Percentiles rank a stretch among this genome's conserved stretches.
Evolutionary conservation across 1,139 yeast species (phyloP).

Genomic region (Taphrina wiesneri): DNA sequence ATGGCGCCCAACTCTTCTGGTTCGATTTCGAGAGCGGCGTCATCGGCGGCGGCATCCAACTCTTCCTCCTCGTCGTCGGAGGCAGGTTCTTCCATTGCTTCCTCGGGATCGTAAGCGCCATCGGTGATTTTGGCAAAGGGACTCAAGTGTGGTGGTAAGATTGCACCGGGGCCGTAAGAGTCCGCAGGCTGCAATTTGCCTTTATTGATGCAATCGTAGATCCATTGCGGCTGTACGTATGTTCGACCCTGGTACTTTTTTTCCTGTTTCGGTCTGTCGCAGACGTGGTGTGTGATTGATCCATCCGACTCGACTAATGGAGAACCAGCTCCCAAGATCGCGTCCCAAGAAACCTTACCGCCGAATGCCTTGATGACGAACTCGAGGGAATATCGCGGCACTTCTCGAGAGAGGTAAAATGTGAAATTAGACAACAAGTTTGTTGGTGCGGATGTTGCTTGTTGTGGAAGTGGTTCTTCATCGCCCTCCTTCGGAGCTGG

Average conservation of each 20-base stretch:
- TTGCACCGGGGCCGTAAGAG: slow-evolving; percentile 88
- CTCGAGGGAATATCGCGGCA: slow-evolving; percentile 86
- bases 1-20: slow-evolving; percentile 47
- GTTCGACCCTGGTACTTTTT: slow-evolving; percentile 87
- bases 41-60: slow-evolving; percentile 55
- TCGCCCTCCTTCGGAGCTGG: slow-evolving; percentile 53
- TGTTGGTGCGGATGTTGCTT: slow-evolving; percentile 62
- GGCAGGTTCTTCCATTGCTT: slow-evolving; percentile 50
- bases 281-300: slow-evolving; percentile 85
- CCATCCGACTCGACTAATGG: slow-evolving; percentile 42
- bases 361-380: slow-evolving; percentile 85
- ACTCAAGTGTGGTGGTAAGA: slow-evolving; percentile 92
- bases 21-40: slow-evolving; percentile 53
- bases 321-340: slow-evolving; percentile 68
- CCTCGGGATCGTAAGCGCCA: slow-evolving; percentile 82
- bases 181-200: slow-evolving; percentile 71
- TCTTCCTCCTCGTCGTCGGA: slow-evolving; percentile 52
- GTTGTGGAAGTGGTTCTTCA: slow-evolving; percentile 76
- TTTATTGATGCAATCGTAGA: slow-evolving; percentile 87
- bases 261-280: slow-evolving; percentile 81
- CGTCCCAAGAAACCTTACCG: slow-evolving; percentile 81
- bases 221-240: slow-evolving; percentile 97
- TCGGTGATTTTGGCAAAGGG: slow-evolving; percentile 91
- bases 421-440: slow-evolving; percentile 70
- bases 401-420: slow-evolving; percentile 92